Evolutionary conservation across 805 yeast species (phyloP), one percentile per base, ranked within the genome.

Genomic region (Kodamaea nitidulidarum): DNA sequence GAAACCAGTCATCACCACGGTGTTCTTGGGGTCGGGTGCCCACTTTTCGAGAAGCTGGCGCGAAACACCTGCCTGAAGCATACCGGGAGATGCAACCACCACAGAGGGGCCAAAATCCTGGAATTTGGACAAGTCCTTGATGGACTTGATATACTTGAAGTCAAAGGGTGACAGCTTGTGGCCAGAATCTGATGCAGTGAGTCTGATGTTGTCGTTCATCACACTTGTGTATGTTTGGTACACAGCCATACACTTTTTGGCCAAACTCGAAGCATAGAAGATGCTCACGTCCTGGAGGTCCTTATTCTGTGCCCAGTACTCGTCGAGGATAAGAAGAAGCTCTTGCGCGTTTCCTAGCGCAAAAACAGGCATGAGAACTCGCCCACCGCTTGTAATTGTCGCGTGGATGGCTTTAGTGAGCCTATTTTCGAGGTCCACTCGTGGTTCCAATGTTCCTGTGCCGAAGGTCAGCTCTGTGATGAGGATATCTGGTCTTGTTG

Each of bases 341-440:
- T 93, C 99, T 56, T 93, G 99, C 0, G 98, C 97, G 49, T 95
- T 81, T 24, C 99, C 99, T 22, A 93, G 71, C 0, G 98, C 97
- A 63, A 93, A 93, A 3, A 90, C 96, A 0, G 99, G 99, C 55
- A 93, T 63, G 36, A 93, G 65, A 12, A 91, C 90, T 42, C 96
- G 73, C 1, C 99, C 99, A 29, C 97, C 98, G 50, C 84, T 85
- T 18, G 73, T 64, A 4, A 93, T 65, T 0, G 97, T 88, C 0
- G 86, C 75, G 52, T 93, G 97, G 15, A 93, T 86, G 26, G 88
- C 62, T 34, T 80, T 81, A 6, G 95, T 86, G 45, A 93, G 67
- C 50, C 90, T 76, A 10, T 76, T 70, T 60, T 93, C 99, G 58
- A 90, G 83, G 44, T 87, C 95, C 16, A 74, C 59, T 45, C 97